Percentiles rank a stretch among this genome's conserved stretches.
These are phyloP conservation scores for Albophoma yamanashiensis DNA, from an alignment of 2,329 filamentous ascomycete species.

Conservation along the genomic window DNA sequence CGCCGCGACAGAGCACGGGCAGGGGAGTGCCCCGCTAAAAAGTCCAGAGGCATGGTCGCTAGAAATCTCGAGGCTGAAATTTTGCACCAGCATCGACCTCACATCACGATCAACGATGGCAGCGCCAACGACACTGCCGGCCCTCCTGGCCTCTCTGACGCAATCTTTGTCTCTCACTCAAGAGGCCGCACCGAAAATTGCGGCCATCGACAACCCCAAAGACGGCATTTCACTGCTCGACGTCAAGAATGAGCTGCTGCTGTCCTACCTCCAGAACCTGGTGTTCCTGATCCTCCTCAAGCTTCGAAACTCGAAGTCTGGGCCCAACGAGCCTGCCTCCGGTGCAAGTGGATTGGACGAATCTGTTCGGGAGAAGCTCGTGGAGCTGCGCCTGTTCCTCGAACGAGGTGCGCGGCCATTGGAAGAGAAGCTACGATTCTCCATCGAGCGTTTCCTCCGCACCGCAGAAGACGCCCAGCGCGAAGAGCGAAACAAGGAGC, in stretches of 20 bases:
- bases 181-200: conserved; percentile 53
- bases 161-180: conserved; percentile 52
- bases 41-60: conserved; percentile 6
- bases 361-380: conserved; percentile 72
- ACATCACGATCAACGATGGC: conserved; percentile 29
- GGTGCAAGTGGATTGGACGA: conserved; percentile 40
- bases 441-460: conserved; percentile 88
- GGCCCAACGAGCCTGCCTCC: conserved; percentile 11
- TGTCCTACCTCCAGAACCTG: conserved; percentile 91
- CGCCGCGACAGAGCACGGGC: not conserved
- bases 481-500: conserved; percentile 24
- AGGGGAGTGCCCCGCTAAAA: conserved; percentile 9
- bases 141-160: conserved; percentile 41
- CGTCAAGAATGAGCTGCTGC: conserved; percentile 91
- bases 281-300: conserved; percentile 80
- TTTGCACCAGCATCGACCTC: conserved; percentile 5
- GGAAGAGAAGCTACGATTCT: conserved; percentile 85
- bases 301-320: conserved; percentile 45
- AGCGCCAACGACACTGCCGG: conserved; percentile 35
- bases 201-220: conserved; percentile 58
- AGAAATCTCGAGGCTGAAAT: not conserved
- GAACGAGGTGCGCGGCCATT: conserved; percentile 87
- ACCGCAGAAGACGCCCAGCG: conserved; percentile 66
- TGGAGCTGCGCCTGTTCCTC: conserved; percentile 82
- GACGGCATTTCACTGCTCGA: conserved; percentile 92